phyloP scores from a whole-genome alignment of 768 basidiomycete species.

The Termitomyces eurrhizus region DNA sequence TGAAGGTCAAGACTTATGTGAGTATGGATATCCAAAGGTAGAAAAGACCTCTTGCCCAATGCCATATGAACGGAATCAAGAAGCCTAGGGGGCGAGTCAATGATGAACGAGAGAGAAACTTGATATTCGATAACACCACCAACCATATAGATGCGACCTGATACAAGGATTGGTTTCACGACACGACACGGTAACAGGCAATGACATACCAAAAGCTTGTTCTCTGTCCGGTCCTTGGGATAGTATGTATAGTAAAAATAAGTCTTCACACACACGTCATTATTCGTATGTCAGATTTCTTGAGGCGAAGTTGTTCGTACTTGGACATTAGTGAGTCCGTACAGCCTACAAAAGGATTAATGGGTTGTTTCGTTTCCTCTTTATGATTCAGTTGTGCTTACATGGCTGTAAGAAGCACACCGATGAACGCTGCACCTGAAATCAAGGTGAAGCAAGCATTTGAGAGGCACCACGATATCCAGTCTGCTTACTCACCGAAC shows the following conservation, averaged over 20 bases:
- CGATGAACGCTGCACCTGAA: constrained; percentile 23
- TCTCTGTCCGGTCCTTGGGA: constrained; percentile 23
- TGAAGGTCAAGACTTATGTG: constrained; percentile 8
- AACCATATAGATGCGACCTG: constrained; percentile 30
- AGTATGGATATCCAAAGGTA: background rate
- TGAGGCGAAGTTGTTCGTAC: constrained; percentile 8
- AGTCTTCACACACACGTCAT: constrained; percentile 18
- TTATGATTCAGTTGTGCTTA: constrained; percentile 14
- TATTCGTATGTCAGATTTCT: background rate
- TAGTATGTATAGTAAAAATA: constrained; percentile 32
- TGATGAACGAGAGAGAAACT: background rate
- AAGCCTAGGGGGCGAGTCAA: constrained; percentile 14
- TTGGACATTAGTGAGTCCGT: constrained; percentile 34
- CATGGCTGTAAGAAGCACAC: constrained; percentile 30
- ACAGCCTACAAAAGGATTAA: constrained; percentile 22
- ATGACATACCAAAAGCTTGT: constrained; percentile 23
- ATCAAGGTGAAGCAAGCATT: constrained; percentile 4
- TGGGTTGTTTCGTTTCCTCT: background rate
- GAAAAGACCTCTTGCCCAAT: constrained; percentile 19
- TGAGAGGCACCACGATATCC: background rate
- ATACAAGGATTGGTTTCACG: background rate
- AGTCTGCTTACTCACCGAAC: constrained; percentile 15
- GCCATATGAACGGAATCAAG: constrained; percentile 29
- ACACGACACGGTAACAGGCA: background rate
- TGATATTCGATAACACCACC: background rate